Base-by-base conservation (phyloP, 371 early-diverging fungal species). In the Umbelopsis sp. region DNA sequence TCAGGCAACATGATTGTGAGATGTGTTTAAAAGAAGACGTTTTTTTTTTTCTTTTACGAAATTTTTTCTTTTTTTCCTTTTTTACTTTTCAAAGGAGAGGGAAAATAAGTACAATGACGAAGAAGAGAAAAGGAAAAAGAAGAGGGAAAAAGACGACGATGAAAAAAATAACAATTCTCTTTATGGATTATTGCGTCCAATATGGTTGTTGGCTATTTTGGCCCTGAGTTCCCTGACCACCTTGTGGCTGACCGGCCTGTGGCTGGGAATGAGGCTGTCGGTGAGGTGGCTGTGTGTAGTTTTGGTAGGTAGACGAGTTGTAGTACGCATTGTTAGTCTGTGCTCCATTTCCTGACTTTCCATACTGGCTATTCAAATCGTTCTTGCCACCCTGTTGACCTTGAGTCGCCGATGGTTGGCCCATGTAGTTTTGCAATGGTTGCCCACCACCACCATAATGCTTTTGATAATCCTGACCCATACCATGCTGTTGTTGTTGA, bases 141-240 rank as follows among this genome's bases (percentile, higher is more conserved):
- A 63, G 52, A 65, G n/a, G 44, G 18, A 46, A 70, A 65, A 41
- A 32, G n/a, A 25, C 25, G 53, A 37, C 14, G 20, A 66, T 22
- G 22, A 22, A 22, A 22, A 35, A 66, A 66, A 16, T 25, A 35
- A n/a, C 50, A 64, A 44, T 37, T 32, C 44, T 45, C 9, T 37
- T 66, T 52, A 45, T 63, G 18, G 45, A 64, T 70, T 69, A 50
- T 71, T 73, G 73, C 66, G 73, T 70, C 75, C 75, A 77, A 64
- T 75, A 75, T 35, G 76, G 74, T 65, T 70, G 76, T 22, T 44
- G 64, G 67, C 11, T 53, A 24, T 25, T 24, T 20, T 62, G 66
- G 25, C 25, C 41, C 24, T 67, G 57, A 67, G 37, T 12, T 12
- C 41, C 25, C 25, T 67, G 67, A 20, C 4, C 44, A 44, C 29